A percentile compares a stretch with the other conserved stretches of the same genome.
These are phyloP conservation scores for Glycine soja DNA, from an alignment of 306 rosid species.

Conservation along the genomic window DNA sequence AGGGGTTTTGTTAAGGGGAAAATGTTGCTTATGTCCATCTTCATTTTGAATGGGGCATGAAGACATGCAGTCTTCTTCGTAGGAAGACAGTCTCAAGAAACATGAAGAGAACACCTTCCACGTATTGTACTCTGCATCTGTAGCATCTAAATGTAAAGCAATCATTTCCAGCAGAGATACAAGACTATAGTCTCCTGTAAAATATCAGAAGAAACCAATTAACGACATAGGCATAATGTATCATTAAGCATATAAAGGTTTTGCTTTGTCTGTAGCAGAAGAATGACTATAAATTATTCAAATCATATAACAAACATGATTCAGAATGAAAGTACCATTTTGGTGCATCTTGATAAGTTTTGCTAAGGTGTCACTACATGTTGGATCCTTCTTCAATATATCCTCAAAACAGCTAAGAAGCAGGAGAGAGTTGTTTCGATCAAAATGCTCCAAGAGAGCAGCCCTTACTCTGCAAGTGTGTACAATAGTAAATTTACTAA, in stretches of 20 bases:
- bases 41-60: constrained; percentile 47
- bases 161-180: constrained; percentile 76
- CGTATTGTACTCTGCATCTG: constrained; percentile 59
- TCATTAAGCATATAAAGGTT: constrained; percentile 3
- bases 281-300: too few species aligned
- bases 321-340: constrained; percentile 63
- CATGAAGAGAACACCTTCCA: constrained; percentile 77
- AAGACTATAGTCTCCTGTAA: constrained; percentile 70
- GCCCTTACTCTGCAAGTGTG: constrained; percentile 68
- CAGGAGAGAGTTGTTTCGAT: constrained; percentile 52
- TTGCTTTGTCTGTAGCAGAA: not conserved
- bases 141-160: constrained; percentile 79
- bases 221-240: constrained; percentile 19
- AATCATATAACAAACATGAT: not conserved
- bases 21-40: constrained; percentile 34
- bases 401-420: constrained; percentile 64
- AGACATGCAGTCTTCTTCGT: constrained; percentile 70
- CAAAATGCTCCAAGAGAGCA: constrained; percentile 63
- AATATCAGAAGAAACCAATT: constrained; percentile 44
- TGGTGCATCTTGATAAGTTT: constrained; percentile 74
- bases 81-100: constrained; percentile 60
- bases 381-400: constrained; percentile 77
- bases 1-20: constrained; percentile 53
- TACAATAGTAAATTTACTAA: constrained; percentile 28
- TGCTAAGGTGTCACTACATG: constrained; percentile 65